Conservation (phyloP, 192 early-diverging fungal genomes). For the Coemansia sp. region DNA sequence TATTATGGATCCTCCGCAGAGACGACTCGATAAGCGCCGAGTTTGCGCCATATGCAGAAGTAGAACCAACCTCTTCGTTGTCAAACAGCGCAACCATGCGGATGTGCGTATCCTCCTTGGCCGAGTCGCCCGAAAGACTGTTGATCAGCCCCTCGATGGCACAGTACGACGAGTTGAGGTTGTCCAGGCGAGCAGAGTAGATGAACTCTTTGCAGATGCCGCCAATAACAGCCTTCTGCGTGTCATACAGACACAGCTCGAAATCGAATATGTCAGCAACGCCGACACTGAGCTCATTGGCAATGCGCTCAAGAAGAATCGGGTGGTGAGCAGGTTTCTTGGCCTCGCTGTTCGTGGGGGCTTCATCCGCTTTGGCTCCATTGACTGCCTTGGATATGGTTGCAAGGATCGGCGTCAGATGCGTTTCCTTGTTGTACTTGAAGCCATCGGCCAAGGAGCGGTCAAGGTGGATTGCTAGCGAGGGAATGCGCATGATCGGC, state of each 20-base stretch:
- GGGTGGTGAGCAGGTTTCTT: slow-evolving; percentile 71
- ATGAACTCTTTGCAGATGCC: slow-evolving; percentile 93
- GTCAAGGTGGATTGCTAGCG: slow-evolving; percentile 96
- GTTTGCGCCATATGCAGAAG: slow-evolving; percentile 91
- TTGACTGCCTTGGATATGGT: slow-evolving; percentile 65
- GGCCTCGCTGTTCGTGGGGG: slow-evolving; percentile 6
- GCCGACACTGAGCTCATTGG: slow-evolving; percentile 63
- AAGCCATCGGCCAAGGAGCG: slow-evolving; percentile 75
- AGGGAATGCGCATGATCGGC: slow-evolving; percentile 94
- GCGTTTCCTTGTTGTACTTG: slow-evolving; percentile 94
- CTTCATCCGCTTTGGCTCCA: slow-evolving; percentile 6
- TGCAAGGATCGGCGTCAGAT: slow-evolving; percentile 87
- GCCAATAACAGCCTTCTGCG: slow-evolving; percentile 86
- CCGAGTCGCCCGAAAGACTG: slow-evolving; percentile 46
- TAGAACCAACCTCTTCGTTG: slow-evolving; percentile 97
- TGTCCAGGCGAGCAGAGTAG: slow-evolving; percentile 92
- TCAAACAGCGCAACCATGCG: slow-evolving; percentile 93
- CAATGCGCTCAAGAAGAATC: slow-evolving; percentile 73
- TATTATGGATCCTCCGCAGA: slow-evolving; percentile 64
- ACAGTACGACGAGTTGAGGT: slow-evolving; percentile 96
- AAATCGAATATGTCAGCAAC: slow-evolving; percentile 88
- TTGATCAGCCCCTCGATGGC: slow-evolving; percentile 61
- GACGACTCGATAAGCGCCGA: slow-evolving; percentile 81
- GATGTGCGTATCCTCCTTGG: slow-evolving; percentile 55
- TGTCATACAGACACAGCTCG: slow-evolving; percentile 97